phyloP scores from a whole-genome alignment of 139 green algal genomes.

The Closterium sp. region DNA sequence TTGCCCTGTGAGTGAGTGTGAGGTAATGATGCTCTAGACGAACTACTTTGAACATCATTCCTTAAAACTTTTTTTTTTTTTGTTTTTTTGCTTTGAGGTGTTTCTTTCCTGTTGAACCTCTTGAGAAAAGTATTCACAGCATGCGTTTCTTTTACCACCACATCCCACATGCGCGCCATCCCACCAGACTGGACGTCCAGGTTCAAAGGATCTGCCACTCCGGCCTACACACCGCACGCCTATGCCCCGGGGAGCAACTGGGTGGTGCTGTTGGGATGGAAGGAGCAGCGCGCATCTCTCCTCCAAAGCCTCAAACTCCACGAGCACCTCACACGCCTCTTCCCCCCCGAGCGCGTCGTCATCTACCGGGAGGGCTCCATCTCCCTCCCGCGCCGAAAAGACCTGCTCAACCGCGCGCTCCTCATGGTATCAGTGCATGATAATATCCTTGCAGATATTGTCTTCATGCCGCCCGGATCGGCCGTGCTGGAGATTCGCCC shows the following conservation, averaged over 20 bases:
- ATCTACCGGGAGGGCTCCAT: constrained; percentile 17
- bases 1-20: neutral
- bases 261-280: neutral
- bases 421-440: constrained; percentile 22
- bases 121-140: no score
- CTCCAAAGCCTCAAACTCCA: neutral
- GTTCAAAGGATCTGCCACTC: neutral
- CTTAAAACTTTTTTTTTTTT: no score
- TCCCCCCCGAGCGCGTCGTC: constrained; percentile 6
- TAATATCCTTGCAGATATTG: constrained; percentile 29
- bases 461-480: constrained; percentile 33
- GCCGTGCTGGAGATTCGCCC: constrained; percentile 31
- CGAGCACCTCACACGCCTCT: neutral
- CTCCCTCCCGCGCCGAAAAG: constrained; percentile 12
- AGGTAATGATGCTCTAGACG: neutral
- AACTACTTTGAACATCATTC: neutral
- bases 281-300: neutral
- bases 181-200: neutral
- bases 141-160: neutral
- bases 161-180: neutral
- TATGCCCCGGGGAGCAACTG: neutral
- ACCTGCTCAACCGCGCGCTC: constrained; percentile 28
- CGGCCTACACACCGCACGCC: neutral
- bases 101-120: neutral
- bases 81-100: neutral